Percentiles rank a stretch among this genome's conserved stretches.
Conservation (phyloP, 2,329 filamentous ascomycete genomes). For the Fonsecaea multimorphosa region DNA sequence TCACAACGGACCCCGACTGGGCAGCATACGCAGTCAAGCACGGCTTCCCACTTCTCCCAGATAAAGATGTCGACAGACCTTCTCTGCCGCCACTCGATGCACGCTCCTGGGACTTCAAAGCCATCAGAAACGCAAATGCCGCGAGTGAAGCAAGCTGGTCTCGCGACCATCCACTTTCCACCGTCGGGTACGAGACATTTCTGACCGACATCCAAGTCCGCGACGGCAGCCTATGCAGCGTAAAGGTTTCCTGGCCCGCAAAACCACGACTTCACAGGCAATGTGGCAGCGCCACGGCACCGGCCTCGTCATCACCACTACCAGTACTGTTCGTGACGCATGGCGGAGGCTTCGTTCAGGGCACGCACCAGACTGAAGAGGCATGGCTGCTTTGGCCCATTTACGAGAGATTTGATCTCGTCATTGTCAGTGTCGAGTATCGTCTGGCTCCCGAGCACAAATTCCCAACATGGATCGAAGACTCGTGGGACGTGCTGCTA, state of each 20-base stretch:
- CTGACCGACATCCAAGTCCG: conserved; percentile 18
- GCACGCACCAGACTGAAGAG: conserved; percentile 24
- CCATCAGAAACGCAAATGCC: conserved; percentile 4
- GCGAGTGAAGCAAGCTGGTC: conserved; percentile 12
- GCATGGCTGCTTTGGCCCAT: conserved; percentile 27
- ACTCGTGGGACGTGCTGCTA: conserved; percentile 34
- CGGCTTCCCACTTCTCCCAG: conserved; percentile 10
- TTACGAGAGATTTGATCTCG: conserved; percentile 19
- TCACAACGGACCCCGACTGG: conserved; percentile 24
- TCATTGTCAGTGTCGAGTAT: conserved; percentile 42
- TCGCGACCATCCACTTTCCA: conserved; percentile 11
- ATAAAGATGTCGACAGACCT: neutral
- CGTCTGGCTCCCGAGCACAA: conserved; percentile 41
- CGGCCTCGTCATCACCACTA: neutral
- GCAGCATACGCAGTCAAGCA: conserved; percentile 20
- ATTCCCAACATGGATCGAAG: conserved; percentile 40
- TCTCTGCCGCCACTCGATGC: conserved; percentile 4
- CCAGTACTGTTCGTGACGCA: conserved; percentile 27
- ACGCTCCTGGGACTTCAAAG: conserved; percentile 1
- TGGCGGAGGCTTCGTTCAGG: conserved; percentile 29
- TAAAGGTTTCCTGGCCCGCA: conserved; percentile 21
- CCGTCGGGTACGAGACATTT: conserved; percentile 21
- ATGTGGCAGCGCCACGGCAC: neutral
- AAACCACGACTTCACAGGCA: conserved; percentile 1
- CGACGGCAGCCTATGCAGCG: conserved; percentile 22